Base-by-base conservation (phyloP, 805 yeast species). In the Candida nonsorbophila region DNA sequence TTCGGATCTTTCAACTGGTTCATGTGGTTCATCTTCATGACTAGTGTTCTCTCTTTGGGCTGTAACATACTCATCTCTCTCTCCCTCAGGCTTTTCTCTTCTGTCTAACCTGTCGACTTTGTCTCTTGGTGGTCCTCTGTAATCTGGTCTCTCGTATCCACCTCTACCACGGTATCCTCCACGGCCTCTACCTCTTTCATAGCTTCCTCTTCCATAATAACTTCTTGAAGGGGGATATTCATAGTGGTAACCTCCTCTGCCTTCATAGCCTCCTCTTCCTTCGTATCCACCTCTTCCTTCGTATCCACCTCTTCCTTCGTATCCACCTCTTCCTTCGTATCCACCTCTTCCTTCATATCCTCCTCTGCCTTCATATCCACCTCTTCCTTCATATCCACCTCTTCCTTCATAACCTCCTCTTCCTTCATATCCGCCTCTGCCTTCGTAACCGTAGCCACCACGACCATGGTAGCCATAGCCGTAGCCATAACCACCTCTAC, bases 351-450 rank as follows among this genome's bases (percentile, higher is more conserved):
- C 26, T 19, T 20, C 29, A 20, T 31, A 41, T 13, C 28, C 34
- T 15, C 27, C 24, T 22, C 24, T 34, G 6, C 31, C 31, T 14
- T 28, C 25, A 24, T 32, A 28, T 7, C 34, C 32, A 10, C 32
- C 38, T 23, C 36, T 16, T 14, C 30, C 31, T 14, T 28, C 25
- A 24, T 32, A 28, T 7, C 34, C 32, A 10, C 32, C 38, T 23
- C 36, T 16, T 14, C 46, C 41, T 28, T 41, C 46, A 25, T 41
- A 41, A 11, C 54, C 43, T 19, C 47, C 40, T 43, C 45, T 27
- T 16, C 36, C 20, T 26, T 18, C 40, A 24, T 36, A 44, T 19
- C 47, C 45, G 22, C 47, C 47, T 23, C 46, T 33, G 6, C 13
- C 20, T n/a, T 38, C 32, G 18, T 32, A 34, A 18, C 33, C 27